Percentiles rank a stretch among this genome's conserved stretches.
Evolutionary conservation across 2,329 filamentous ascomycete species (phyloP).

Genomic region (Ceratocystis ficicola): DNA sequence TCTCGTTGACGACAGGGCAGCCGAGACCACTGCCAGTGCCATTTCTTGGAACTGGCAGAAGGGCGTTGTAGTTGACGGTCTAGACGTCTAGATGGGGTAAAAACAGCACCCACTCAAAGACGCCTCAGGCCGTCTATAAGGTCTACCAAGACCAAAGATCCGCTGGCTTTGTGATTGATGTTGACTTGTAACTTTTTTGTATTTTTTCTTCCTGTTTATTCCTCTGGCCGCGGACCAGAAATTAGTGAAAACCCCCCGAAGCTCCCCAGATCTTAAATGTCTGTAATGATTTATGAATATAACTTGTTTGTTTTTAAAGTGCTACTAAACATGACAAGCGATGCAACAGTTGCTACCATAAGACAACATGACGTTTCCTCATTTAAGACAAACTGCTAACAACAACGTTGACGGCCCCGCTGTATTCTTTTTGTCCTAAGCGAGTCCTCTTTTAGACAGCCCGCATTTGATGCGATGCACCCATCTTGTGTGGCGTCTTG

Average conservation of each 20-base stretch:
- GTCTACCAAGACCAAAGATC: neutral
- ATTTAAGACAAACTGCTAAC: neutral
- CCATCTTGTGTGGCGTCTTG: neutral
- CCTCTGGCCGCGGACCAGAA: neutral
- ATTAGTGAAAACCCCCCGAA: neutral
- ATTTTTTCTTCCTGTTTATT: neutral
- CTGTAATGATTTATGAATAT: constrained; percentile 17
- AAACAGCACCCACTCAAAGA: constrained; percentile 7
- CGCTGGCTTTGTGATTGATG: neutral
- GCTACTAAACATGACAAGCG: neutral
- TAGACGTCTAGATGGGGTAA: constrained; percentile 53
- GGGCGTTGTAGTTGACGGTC: constrained; percentile 70
- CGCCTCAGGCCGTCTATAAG: too few species aligned
- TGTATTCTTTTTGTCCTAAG: neutral
- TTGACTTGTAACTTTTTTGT: neutral
- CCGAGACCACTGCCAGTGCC: constrained; percentile 58
- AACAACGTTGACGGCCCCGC: neutral
- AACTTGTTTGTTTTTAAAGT: neutral
- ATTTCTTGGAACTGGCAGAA: constrained; percentile 81
- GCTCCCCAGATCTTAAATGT: constrained; percentile 11
- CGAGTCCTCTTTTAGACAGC: neutral
- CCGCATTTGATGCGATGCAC: neutral
- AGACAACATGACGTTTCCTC: neutral
- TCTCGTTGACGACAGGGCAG: constrained; percentile 63
- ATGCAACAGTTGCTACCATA: neutral